Evolutionary conservation across 441 rosid genomes (phyloP).

Genomic region (Populus trichocarpa): DNA sequence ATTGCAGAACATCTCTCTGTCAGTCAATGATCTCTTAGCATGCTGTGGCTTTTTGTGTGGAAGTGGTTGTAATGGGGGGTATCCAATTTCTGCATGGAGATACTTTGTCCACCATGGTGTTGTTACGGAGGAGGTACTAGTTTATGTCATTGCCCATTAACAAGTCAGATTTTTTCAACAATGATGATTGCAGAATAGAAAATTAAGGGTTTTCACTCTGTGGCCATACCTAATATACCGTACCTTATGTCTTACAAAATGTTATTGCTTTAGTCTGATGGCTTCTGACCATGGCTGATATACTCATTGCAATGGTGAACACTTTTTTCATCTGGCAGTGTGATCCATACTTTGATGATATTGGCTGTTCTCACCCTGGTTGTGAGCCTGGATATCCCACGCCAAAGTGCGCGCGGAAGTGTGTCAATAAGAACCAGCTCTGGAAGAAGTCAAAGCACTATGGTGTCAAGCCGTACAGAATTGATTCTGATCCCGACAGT

Average conservation of each 20-base stretch:
- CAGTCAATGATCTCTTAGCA: conserved; percentile 87
- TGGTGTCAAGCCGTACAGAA: conserved; percentile 66
- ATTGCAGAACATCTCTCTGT: conserved; percentile 76
- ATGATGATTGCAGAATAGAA: background rate
- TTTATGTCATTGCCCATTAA: conserved; percentile 5
- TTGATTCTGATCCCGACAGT: conserved; percentile 52
- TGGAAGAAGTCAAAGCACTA: conserved; percentile 80
- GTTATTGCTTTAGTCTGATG: background rate
- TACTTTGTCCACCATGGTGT: conserved; percentile 75
- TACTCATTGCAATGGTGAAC: background rate
- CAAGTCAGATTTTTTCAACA: background rate
- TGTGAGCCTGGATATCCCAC: conserved; percentile 92
- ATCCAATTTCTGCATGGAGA: conserved; percentile 76
- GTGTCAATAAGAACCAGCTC: conserved; percentile 61
- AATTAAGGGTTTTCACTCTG: conserved; percentile 2
- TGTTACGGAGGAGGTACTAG: conserved; percentile 79
- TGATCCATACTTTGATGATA: conserved; percentile 81
- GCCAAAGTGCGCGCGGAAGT: conserved; percentile 74
- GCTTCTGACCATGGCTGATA: conserved; percentile 13
- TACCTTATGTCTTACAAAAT: conserved; percentile 1
- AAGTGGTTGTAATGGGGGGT: conserved; percentile 87
- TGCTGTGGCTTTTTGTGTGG: conserved; percentile 97
- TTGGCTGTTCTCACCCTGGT: conserved; percentile 94
- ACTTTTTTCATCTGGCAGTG: conserved; percentile 44
- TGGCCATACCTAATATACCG: background rate